Evolutionary conservation across 2,329 filamentous ascomycete species (phyloP).

Genomic region (Cercospora brassicicola): DNA sequence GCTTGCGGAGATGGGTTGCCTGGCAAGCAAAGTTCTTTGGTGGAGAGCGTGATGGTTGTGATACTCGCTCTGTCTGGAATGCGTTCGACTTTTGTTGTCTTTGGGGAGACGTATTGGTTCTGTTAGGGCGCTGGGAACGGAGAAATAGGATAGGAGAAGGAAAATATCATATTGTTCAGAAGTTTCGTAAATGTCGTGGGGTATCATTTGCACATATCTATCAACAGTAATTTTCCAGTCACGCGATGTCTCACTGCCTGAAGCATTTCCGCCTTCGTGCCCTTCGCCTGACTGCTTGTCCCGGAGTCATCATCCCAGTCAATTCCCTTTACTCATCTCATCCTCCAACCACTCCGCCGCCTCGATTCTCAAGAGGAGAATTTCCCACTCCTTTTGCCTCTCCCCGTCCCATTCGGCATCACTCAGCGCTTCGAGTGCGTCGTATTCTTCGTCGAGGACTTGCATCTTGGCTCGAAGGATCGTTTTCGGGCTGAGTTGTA

Average conservation of each 20-base stretch:
- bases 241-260: not conserved
- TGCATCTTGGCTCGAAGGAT: not conserved
- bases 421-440: not conserved
- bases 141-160: too few relatives aligned
- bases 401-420: not conserved
- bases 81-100: too few relatives aligned
- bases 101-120: too few relatives aligned
- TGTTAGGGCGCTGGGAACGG: too few relatives aligned
- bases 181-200: not conserved
- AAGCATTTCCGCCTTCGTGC: not conserved
- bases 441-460: not conserved
- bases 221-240: not conserved
- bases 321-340: not conserved
- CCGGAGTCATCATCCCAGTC: not conserved
- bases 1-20: not conserved
- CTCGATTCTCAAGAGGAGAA: not conserved
- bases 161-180: too few relatives aligned
- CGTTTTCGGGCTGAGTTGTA: not conserved
- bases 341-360: conserved; percentile 1
- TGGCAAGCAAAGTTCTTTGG: too few relatives aligned
- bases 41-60: too few relatives aligned
- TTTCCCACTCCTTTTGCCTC: not conserved
- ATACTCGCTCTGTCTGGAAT: too few relatives aligned
- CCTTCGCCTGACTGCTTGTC: not conserved
- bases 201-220: not conserved